Conservation (phyloP, 495 filamentous ascomycete species). For the Penicillium pulvis region DNA sequence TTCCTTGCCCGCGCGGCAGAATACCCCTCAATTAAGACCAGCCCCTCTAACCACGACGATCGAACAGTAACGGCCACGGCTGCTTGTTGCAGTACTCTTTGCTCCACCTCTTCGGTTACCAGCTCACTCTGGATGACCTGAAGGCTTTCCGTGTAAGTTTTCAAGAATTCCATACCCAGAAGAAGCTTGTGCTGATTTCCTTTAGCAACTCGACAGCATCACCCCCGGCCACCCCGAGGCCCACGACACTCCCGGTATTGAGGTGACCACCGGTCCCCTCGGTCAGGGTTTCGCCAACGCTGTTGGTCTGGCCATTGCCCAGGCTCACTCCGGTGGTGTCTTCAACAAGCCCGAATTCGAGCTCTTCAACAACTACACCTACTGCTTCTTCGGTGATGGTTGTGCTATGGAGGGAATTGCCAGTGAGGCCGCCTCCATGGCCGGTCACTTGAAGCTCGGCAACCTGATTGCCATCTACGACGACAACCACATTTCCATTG, state of each 20-base stretch:
- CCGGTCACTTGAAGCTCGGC: conserved; percentile 94
- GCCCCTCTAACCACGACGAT: conserved; percentile 10
- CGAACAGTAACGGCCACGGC: conserved; percentile 87
- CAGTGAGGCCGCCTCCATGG: conserved; percentile 85
- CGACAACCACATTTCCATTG: conserved; percentile 96
- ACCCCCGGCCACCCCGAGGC: conserved; percentile 97
- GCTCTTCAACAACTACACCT: conserved; percentile 95
- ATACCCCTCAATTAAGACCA: conserved; percentile 2
- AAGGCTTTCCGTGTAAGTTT: conserved; percentile 89
- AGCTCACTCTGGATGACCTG: conserved; percentile 80
- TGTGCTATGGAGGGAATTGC: conserved; percentile 99
- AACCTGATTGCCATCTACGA: conserved; percentile 98
- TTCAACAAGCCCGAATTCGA: conserved; percentile 98
- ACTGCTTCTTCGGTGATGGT: conserved; percentile 93
- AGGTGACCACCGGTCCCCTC: conserved; percentile 96
- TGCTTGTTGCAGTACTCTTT: conserved; percentile 99
- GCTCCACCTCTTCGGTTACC: conserved; percentile 95
- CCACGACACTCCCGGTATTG: conserved; percentile 93
- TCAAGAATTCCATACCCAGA: background rate
- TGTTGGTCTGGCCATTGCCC: conserved; percentile 94
- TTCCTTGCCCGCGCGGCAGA: background rate
- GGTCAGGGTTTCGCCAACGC: conserved; percentile 95
- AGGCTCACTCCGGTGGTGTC: conserved; percentile 81
- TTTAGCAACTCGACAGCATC: conserved; percentile 80
- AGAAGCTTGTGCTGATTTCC: conserved; percentile 6